Evolutionary conservation across 768 basidiomycete genomes (phyloP), one percentile per base, ranked within the genome.

Genomic region (Phanerodontia chrysosporium): DNA sequence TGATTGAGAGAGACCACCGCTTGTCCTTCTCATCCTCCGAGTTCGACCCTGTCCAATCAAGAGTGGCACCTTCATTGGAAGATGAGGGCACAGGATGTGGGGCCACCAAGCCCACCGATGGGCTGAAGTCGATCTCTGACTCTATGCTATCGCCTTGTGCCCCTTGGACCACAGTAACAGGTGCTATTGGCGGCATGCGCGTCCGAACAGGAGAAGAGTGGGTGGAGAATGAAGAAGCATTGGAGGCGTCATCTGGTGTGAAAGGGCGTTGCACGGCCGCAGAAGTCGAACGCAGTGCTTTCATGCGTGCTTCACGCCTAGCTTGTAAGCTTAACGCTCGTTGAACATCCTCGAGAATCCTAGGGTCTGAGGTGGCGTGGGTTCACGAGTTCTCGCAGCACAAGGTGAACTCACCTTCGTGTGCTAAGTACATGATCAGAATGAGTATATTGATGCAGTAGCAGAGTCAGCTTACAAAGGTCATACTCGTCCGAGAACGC

Each of bases 271-370:
- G 67, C 59, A 39, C 54, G 30, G 46, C 49, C 45, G 30, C 48
- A 46, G 60, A 58, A 32, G 61, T 60, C 3, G 66, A 63, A 39
- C 64, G 61, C 21, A 60, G 55, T 7, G 74, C 66, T 60, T 73
- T 73, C 29, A 82, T 67, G 44, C 89, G 83, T 52, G 87, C 87
- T 65, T 90, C 89, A 27, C 89, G 82, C 49, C 86, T 80, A 27
- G 88, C 86, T 70, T 91, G 90, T 53, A 89, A 73, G 58, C 82
- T 83, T 29, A 92, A 67, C 5, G 88, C 90, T 55, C 84, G 83
- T 64, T 91, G 87, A 6, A 92, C 88, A 62, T 92, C 90, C 69
- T 87, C 89, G 55, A 92, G 69, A 61, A 92, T 86, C 64, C 79
- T 80, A n/a, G 90, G 87, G 74, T 92, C 90, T 92, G 29, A 14